Evolutionary conservation across 257 asterid genomes (phyloP).

Genomic region (Petunia axillaris): DNA sequence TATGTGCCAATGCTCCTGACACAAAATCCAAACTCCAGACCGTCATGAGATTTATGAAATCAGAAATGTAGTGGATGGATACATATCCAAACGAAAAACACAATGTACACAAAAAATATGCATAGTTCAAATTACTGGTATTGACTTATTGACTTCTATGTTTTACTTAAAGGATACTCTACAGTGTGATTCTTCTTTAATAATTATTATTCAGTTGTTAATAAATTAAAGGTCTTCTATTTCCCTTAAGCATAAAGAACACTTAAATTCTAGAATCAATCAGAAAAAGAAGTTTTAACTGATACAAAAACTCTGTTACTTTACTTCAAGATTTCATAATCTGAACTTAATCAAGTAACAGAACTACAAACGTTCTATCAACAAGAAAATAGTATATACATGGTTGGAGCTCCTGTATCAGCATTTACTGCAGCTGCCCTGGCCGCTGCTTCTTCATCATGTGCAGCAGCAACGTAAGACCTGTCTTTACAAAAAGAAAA

Average conservation of each 20-base stretch:
- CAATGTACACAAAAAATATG: slow-evolving; percentile 10
- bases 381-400: slow-evolving; percentile 64
- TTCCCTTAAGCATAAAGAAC: not conserved
- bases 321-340: not conserved
- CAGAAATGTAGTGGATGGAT: not conserved
- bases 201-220: not conserved
- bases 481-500: slow-evolving; percentile 42
- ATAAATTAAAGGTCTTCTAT: slow-evolving; percentile 3
- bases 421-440: slow-evolving; percentile 62
- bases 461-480: slow-evolving; percentile 57
- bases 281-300: not conserved
- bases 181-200: not conserved
- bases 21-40: not conserved
- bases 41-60: not conserved
- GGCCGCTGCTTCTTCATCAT: slow-evolving; percentile 85
- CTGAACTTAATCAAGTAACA: slow-evolving; percentile 23
- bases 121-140: slow-evolving; percentile 13
- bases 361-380: slow-evolving; percentile 21
- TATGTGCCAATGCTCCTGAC: not conserved
- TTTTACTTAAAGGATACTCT: not conserved
- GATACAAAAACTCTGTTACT: not conserved
- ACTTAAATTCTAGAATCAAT: not conserved
- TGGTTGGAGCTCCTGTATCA: slow-evolving; percentile 74
- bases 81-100: not conserved
- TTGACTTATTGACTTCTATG: not conserved